Evolutionary conservation across 176 grass and related monocot genomes (phyloP).

Genomic region (Olyra latifolia): DNA sequence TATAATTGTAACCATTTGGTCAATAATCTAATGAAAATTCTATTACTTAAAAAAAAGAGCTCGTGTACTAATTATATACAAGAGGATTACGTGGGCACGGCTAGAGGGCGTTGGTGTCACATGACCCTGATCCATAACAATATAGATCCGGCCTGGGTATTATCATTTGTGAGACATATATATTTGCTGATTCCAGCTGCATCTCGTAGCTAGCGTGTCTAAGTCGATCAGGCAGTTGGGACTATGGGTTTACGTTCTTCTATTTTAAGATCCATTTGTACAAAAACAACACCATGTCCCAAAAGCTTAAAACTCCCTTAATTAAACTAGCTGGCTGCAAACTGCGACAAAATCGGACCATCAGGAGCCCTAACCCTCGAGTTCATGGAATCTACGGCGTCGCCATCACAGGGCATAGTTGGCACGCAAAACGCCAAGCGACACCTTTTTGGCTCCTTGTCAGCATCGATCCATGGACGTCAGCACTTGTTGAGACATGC

Average conservation of each 20-base stretch:
- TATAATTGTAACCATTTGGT: too few species aligned
- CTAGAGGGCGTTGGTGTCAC: too few species aligned
- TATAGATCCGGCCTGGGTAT: too few species aligned
- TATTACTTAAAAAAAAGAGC: too few species aligned
- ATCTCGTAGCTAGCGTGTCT: too few species aligned
- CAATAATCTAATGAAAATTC: too few species aligned
- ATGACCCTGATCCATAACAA: too few species aligned
- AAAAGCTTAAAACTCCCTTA: neutral
- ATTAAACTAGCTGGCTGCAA: neutral
- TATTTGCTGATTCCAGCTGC: too few species aligned
- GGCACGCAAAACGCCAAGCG: constrained; percentile 19
- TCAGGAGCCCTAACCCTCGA: neutral
- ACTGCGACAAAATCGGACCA: constrained; percentile 44
- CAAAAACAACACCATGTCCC: neutral
- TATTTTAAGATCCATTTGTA: neutral
- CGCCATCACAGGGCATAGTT: constrained; percentile 20
- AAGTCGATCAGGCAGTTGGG: neutral
- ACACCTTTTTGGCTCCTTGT: constrained; percentile 47
- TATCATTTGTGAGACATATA: too few species aligned
- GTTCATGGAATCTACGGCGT: constrained; percentile 38
- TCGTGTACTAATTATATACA: too few species aligned
- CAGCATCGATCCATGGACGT: neutral
- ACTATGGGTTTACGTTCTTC: neutral
- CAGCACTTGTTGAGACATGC: constrained; percentile 29
- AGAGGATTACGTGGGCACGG: too few species aligned